phyloP scores from a whole-genome alignment of 1,139 yeast genomes.

The Lodderomyces metapsilosis region DNA sequence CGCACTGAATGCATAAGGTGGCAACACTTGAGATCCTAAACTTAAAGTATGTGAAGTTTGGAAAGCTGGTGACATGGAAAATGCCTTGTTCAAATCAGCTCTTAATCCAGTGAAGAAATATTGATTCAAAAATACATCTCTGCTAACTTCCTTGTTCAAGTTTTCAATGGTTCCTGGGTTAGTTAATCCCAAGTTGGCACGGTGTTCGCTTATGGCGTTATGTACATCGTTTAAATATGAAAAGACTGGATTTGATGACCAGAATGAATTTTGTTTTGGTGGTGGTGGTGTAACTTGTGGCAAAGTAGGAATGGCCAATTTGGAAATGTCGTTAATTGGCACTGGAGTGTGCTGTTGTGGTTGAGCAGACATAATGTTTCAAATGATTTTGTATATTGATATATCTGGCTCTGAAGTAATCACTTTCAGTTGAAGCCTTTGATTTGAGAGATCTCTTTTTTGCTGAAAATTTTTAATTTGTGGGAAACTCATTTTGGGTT shows the following conservation, averaged over 20 bases:
- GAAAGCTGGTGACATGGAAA: conserved; percentile 90
- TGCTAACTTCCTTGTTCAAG: conserved; percentile 86
- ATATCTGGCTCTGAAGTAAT: not conserved
- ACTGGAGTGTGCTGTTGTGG: conserved; percentile 22
- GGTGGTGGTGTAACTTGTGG: conserved; percentile 55
- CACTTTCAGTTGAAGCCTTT: not conserved
- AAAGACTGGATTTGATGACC: conserved; percentile 86
- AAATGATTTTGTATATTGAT: too few species aligned
- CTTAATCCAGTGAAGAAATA: conserved; percentile 94
- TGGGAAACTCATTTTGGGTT: not conserved
- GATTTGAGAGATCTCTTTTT: not conserved
- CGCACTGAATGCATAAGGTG: conserved; percentile 90
- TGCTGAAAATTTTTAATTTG: not conserved
- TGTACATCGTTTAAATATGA: conserved; percentile 78
- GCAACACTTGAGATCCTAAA: conserved; percentile 81
- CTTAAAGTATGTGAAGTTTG: conserved; percentile 95
- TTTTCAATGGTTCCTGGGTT: conserved; percentile 97
- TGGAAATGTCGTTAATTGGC: conserved; percentile 53
- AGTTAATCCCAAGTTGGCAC: conserved; percentile 75
- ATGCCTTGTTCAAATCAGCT: conserved; percentile 94
- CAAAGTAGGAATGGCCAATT: conserved; percentile 53
- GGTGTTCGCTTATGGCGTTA: conserved; percentile 69
- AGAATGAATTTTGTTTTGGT: conserved; percentile 56
- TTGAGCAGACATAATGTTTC: conserved; percentile 5
- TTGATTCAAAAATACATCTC: conserved; percentile 88